Evolutionary conservation across 2,329 filamentous ascomycete genomes (phyloP), one percentile per base, ranked within the genome.

Genomic region (Chaetomiaceae sp.): DNA sequence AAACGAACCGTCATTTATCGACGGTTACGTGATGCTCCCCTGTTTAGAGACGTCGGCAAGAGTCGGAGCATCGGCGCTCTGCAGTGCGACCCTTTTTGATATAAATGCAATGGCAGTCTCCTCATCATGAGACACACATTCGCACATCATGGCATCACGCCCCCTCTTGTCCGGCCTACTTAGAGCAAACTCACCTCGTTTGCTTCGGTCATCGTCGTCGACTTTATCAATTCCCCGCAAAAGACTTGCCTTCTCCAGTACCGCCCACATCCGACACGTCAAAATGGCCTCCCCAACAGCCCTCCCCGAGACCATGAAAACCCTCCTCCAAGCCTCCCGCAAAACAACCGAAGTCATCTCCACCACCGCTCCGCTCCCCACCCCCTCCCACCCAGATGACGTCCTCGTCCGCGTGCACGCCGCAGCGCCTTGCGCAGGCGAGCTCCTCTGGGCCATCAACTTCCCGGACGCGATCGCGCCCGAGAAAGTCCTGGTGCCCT

Each of bases 401-500:
- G 55, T 65, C 43, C 61, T 70, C 23, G 61, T 70, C 44, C 63
- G 61, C 30, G 66, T 67, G 21, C 59, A 65, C 41, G 63, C 67
- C 43, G 60, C 65, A 9, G 58, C 66, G 11, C 63, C 66, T 11
- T 67, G 64, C 59, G 60, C 63, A 42, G 65, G 66, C 53, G 67
- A 66, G 58, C 64, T 69, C 25, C 47, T 48, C 34, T 69, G 68
- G 68, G 61, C 50, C 16, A 21, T 46, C 21, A 48, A 56, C 50
- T 64, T 60, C 54, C 61, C 63, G 10, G 60, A 60, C 30, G 29
- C 53, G 1, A 46, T 64, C 46, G 62, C 63, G 11, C 33, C 54
- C n/a, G 54, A 53, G 25, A 60, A 62, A 40, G 51, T 49, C 10
- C 57, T 62, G 11, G 59, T 67, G 3, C 64, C 65, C 8, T 64